Conservation (phyloP, 2,329 filamentous ascomycete genomes). For the Penicillium sp. region DNA sequence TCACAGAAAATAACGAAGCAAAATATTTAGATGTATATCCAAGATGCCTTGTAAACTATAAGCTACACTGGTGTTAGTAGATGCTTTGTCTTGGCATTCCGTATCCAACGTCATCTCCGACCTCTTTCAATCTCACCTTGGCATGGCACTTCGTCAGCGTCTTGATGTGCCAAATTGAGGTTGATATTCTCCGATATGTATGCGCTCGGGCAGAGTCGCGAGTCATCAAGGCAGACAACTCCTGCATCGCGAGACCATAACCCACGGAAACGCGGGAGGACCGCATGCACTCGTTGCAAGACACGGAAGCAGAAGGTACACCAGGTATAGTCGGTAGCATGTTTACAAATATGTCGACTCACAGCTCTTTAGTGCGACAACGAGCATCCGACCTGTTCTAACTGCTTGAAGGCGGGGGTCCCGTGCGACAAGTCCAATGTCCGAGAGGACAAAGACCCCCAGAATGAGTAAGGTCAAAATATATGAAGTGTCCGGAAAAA, state of each 20-base stretch:
- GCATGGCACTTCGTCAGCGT: not conserved
- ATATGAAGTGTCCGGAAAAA: not conserved
- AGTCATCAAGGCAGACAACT: conserved; percentile 22
- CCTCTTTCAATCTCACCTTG: not conserved
- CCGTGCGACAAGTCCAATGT: conserved; percentile 46
- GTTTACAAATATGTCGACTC: not conserved
- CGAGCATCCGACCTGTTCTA: conserved; percentile 46
- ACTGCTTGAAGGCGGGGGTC: conserved; percentile 44
- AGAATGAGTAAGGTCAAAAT: conserved; percentile 33
- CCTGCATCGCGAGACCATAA: conserved; percentile 36
- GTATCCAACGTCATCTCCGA: conserved; percentile 3
- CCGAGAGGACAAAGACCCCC: conserved; percentile 37
- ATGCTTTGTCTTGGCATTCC: conserved; percentile 7
- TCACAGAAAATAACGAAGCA: not conserved
- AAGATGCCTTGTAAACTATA: not conserved
- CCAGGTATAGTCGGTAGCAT: not conserved
- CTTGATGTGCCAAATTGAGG: not conserved
- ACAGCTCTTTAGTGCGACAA: conserved; percentile 42
- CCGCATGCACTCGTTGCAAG: conserved; percentile 48
- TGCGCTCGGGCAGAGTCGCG: conserved; percentile 14
- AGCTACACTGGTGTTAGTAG: not conserved
- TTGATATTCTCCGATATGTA: conserved; percentile 13
- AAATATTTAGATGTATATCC: not conserved
- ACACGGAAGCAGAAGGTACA: conserved; percentile 46
- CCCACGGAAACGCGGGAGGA: conserved; percentile 47